Evolutionary conservation across 768 basidiomycete genomes (phyloP), one percentile per base, ranked within the genome.

Genomic region (Mycena kentingensis): DNA sequence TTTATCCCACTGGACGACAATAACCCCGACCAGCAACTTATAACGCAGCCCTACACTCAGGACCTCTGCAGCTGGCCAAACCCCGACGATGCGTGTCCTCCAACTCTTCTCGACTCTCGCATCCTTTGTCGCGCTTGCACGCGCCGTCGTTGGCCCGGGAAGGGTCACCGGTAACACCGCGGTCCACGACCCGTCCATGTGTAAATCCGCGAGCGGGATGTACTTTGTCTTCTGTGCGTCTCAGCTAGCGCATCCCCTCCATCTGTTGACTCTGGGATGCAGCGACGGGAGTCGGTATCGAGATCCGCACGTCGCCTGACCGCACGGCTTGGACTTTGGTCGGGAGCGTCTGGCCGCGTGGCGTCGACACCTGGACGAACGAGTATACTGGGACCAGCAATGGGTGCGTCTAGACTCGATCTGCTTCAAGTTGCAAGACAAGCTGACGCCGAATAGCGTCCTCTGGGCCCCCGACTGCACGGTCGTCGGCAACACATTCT

Each of bases 321-420:
- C 51, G 69, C 11, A 68, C 58, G 0, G 58, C 57, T 3, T 73
- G 66, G 64, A 66, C 64, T 11, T 34, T 57, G 3, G 51, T 57
- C 5, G 72, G 72, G 5, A 25, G 51, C 0, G 68, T 73, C 6
- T 73, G 61, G 62, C 69, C 70, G n/a, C n/a, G n/a, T n/a, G 79
- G 78, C 32, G 77, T 78, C 11, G 37, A 38, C 13, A 62, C 72
- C 32, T 79, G 78, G 77, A 80, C 79, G 3, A 72, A 80, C 58
- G 25, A 63, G 37, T 81, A 74, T 60, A 81, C 79, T 34, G 72
- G 72, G n/a, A 77, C 70, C 0, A 67, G 68, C 3, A 77, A 80
- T 52, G 79, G 77, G 76, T 73, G 47, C 32, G 35, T 42, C 32
- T 53, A n/a, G n/a, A n/a, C 18, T 13, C 19, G 24, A 51, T 37